Percentiles rank a stretch among this genome's conserved stretches.
Conservation (phyloP, 352 stramenopile species). For the Globisporangium apiculatum region DNA sequence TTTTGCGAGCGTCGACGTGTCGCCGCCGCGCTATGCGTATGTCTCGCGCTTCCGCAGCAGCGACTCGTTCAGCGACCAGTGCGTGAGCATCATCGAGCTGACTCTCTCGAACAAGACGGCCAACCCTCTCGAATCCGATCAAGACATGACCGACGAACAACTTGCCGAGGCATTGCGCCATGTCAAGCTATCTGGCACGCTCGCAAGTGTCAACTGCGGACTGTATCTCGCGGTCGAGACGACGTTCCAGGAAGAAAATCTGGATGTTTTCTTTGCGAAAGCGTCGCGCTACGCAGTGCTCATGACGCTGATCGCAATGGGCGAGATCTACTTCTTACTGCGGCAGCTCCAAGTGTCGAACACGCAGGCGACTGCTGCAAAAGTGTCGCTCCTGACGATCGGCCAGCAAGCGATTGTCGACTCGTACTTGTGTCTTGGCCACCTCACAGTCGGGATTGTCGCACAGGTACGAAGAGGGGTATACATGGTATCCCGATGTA, state of each 20-base stretch:
- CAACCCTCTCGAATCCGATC: constrained; percentile 6
- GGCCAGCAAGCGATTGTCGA: constrained; percentile 87
- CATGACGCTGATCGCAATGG: constrained; percentile 83
- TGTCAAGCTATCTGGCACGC: constrained; percentile 49
- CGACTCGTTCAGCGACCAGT: constrained; percentile 80
- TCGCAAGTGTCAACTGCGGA: constrained; percentile 72
- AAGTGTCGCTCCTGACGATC: constrained; percentile 80
- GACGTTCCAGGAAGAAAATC: constrained; percentile 77
- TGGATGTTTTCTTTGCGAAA: constrained; percentile 78
- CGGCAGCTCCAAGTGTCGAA: constrained; percentile 79
- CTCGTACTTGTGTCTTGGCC: constrained; percentile 92
- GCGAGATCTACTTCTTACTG: constrained; percentile 83
- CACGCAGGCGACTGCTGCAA: constrained; percentile 77
- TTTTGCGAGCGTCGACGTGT: constrained; percentile 68
- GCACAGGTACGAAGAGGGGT: constrained; percentile 24
- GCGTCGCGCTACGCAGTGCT: constrained; percentile 71
- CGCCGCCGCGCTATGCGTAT: constrained; percentile 73
- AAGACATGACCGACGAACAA: constrained; percentile 20
- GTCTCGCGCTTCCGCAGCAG: constrained; percentile 72
- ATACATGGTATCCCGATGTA: too few species aligned
- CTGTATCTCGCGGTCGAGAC: constrained; percentile 70
- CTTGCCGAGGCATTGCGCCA: constrained; percentile 32
- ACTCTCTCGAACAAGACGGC: constrained; percentile 39
- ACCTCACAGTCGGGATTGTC: constrained; percentile 94
- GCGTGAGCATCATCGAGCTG: constrained; percentile 78